Evolutionary conservation across 2,329 filamentous ascomycete species (phyloP).

Genomic region (Fusarium neocosmosporiellum): DNA sequence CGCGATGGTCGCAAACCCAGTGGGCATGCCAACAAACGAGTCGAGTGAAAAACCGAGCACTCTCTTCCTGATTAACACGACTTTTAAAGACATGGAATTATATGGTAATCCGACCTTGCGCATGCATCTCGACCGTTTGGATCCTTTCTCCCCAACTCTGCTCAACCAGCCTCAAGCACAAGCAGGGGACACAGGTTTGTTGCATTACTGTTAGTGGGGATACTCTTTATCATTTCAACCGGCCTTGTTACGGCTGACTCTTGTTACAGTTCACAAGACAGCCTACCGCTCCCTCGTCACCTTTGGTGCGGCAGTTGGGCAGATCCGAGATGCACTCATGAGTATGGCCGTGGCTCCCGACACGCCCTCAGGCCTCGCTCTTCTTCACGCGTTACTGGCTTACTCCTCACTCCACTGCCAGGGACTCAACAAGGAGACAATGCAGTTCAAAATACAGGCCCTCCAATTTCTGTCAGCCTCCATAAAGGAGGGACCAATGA

Average conservation of each 20-base stretch:
- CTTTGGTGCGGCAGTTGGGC: neutral
- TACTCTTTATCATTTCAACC: neutral
- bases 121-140: accelerated
- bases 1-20: neutral
- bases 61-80: conserved; percentile 30
- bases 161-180: neutral
- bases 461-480: conserved; percentile 21
- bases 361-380: conserved; percentile 10
- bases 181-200: conserved; percentile 7
- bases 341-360: conserved; percentile 8
- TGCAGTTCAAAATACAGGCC: conserved; percentile 29
- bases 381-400: conserved; percentile 30
- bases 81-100: conserved; percentile 15
- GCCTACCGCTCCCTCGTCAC: conserved; percentile 27
- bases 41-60: neutral
- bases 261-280: conserved; percentile 4
- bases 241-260: neutral
- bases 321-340: conserved; percentile 26
- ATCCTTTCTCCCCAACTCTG: neutral
- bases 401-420: conserved; percentile 26
- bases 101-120: neutral
- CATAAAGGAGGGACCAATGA: neutral
- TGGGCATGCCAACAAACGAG: accelerated
- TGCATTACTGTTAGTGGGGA: conserved; percentile 26
- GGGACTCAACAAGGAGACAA: conserved; percentile 10